phyloP scores from a whole-genome alignment of 2,329 filamentous ascomycete species.

The Remersonia thermophila region DNA sequence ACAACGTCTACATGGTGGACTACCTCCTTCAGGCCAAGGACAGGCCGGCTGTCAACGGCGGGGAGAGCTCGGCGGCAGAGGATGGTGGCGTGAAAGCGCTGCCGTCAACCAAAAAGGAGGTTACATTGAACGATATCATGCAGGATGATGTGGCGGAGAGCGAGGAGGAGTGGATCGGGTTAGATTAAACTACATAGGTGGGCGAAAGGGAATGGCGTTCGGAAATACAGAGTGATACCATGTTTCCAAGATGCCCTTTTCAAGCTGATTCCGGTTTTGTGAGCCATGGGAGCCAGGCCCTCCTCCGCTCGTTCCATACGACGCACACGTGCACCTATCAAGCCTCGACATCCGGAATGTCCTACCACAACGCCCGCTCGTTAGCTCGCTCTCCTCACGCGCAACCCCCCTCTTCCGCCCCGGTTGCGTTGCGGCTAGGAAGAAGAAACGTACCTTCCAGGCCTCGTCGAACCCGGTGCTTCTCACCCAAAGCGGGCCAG shows the following conservation, averaged over 20 bases:
- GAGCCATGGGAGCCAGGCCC: no score
- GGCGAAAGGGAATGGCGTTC: slow-evolving; percentile 8
- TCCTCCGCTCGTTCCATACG: no score
- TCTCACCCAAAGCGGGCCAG: slow-evolving; percentile 45
- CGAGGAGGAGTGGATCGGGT: slow-evolving; percentile 36
- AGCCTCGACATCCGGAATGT: slow-evolving; percentile 7
- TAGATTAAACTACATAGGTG: slow-evolving; percentile 27
- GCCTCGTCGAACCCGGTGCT: slow-evolving; percentile 51
- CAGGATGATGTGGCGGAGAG: slow-evolving; percentile 23
- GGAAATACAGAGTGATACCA: slow-evolving; percentile 13
- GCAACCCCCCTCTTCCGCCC: no score
- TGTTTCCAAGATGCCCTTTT: no score
- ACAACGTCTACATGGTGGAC: slow-evolving; percentile 81
- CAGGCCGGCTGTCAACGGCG: slow-evolving; percentile 17
- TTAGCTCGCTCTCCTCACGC: background rate
- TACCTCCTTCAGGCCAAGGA: slow-evolving; percentile 51
- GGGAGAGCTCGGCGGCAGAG: slow-evolving; percentile 13
- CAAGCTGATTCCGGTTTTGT: no score
- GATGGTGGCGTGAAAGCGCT: slow-evolving; percentile 22
- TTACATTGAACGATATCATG: slow-evolving; percentile 19
- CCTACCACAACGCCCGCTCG: slow-evolving; percentile 4
- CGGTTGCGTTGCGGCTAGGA: no score
- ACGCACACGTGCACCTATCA: background rate
- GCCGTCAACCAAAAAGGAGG: slow-evolving; percentile 14
- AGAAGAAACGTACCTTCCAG: slow-evolving; percentile 39